Base-by-base conservation (phyloP, 441 rosid species). In the Gossypium lobatum region DNA sequence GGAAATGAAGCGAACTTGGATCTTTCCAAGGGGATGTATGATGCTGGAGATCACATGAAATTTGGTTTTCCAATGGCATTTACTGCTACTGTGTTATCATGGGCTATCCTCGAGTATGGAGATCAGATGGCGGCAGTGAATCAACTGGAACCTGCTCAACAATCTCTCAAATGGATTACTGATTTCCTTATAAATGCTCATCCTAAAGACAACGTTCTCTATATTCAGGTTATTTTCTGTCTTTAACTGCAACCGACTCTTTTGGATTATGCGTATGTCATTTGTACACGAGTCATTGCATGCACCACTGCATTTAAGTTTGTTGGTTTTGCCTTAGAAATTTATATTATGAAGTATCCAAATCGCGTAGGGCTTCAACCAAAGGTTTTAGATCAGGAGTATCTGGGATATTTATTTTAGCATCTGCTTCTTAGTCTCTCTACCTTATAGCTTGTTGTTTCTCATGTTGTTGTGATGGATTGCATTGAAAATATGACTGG, bases 41-140 rank as follows among this genome's bases (percentile, higher is more conserved):
- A 91, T 78, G 93, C 96, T 1, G 96, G 96, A 61, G 96, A 91
- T 76, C 86, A 82, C 70, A 87, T 89, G 82, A 93, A 86, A 75
- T 89, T 91, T 68, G 88, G 89, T 11, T 87, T 90, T 63, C 95
- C 92, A 0, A 57, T 88, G 88, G 93, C 95, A 42, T 93, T 82
- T 73, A 89, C 95, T 6, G 92, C 95, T 17, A 82, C 92, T 0
- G 84, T 91, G 54, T 59, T 91, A 77, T 85, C 90, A 0, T 88
- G 93, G 92, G 55, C 87, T 11, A 87, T 89, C 48, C 88, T 89
- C 34, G 91, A 87, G 79, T 87, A 86, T 53, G 88, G 93, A 42
- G 91, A 82, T 80, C 93, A 84, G 78, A 91, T 93, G 98, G 83
- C 71, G 8, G 86, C 74, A 0, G 87, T 84, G 70, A 75, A 87